Conservation (phyloP, 1,284 basidiomycete genomes). For the Porphyrellus sp. region DNA sequence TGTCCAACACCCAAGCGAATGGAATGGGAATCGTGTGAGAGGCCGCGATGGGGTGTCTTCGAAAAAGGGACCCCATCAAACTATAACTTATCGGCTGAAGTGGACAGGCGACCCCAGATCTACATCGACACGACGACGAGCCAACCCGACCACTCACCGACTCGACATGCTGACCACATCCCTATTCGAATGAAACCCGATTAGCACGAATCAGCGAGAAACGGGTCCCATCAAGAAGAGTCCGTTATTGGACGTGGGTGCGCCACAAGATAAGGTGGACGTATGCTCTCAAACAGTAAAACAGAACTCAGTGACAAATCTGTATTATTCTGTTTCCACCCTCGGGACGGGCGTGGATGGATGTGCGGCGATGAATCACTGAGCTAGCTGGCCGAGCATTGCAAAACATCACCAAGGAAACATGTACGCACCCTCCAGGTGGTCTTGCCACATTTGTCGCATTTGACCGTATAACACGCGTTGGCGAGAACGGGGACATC, state of each 20-base stretch:
- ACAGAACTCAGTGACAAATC: constrained; percentile 16
- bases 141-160: constrained; percentile 44
- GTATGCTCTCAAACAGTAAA: constrained; percentile 3
- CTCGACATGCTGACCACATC: constrained; percentile 65
- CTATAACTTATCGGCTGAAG: constrained; percentile 16
- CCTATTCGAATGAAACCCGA: constrained; percentile 41
- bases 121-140: constrained; percentile 16
- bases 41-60: constrained; percentile 34
- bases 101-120: constrained; percentile 17
- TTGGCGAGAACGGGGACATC: constrained; percentile 43
- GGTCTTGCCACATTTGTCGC: constrained; percentile 62
- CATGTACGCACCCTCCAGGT: constrained; percentile 64
- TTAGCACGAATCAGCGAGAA: constrained; percentile 7
- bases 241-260: constrained; percentile 9
- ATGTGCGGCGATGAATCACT: constrained; percentile 14
- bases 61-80: constrained; percentile 38
- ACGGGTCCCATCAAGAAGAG: neutral
- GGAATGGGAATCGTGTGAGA: constrained; percentile 25
- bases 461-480: constrained; percentile 56
- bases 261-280: constrained; percentile 17
- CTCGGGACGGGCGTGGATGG: constrained; percentile 12
- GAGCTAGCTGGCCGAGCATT: constrained; percentile 5
- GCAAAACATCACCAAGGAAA: constrained; percentile 28
- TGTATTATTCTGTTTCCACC: constrained; percentile 7
- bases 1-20: constrained; percentile 24